Percentiles rank a stretch among this genome's conserved stretches.
These are phyloP conservation scores for Trichophyton mentagrophytes DNA, from an alignment of 2,329 filamentous ascomycete species.

Conservation along the genomic window DNA sequence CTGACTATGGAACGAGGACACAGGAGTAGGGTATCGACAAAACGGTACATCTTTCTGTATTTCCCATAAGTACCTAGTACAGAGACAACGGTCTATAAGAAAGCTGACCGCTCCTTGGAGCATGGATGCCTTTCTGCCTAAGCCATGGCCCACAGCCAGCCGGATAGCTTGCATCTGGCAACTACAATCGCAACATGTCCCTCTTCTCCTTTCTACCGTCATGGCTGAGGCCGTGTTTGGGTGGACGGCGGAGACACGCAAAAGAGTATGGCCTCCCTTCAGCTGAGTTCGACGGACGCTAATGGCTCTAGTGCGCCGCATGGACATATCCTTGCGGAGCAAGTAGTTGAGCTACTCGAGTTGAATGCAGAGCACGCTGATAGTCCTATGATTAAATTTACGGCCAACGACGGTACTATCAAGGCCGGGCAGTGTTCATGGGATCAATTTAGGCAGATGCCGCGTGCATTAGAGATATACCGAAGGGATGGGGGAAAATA, in stretches of 20 bases:
- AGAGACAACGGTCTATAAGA: neutral
- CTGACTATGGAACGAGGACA: too few relatives aligned
- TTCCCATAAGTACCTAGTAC: too few relatives aligned
- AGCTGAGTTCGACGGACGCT: neutral
- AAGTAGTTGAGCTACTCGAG: neutral
- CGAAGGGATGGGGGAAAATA: neutral
- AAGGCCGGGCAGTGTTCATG: neutral
- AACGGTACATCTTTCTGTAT: too few relatives aligned
- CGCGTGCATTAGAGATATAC: neutral
- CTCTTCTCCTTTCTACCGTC: neutral
- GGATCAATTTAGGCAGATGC: neutral
- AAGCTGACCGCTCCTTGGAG: neutral
- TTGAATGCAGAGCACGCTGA: neutral
- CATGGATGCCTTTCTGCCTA: neutral
- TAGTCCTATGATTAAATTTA: neutral
- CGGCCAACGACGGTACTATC: neutral
- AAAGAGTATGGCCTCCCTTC: neutral
- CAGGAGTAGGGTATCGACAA: too few relatives aligned
- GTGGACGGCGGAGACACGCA: neutral
- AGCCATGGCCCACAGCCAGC: neutral
- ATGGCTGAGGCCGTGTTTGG: neutral
- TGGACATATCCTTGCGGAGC: neutral
- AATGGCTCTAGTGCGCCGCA: neutral
- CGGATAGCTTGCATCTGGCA: neutral
- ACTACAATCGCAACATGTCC: neutral